phyloP scores from a whole-genome alignment of 202 grass and related monocot genomes.

The Hordeum pubiflorum region DNA sequence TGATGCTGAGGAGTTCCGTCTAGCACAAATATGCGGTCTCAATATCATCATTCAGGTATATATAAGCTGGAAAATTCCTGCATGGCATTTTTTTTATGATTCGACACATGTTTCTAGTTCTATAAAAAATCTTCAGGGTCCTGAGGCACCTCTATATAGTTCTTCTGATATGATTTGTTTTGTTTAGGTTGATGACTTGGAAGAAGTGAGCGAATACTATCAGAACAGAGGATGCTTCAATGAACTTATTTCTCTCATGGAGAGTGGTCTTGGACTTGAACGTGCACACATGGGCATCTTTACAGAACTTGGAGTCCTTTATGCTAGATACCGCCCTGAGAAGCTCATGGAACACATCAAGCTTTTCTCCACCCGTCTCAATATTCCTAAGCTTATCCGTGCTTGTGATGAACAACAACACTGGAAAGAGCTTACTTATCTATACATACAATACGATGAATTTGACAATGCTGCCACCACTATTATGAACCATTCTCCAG shows the following conservation, averaged over 20 bases:
- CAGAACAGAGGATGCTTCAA: slow-evolving; percentile 92
- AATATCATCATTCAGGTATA: slow-evolving; percentile 94
- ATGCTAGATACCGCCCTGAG: slow-evolving; percentile 83
- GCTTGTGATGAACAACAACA: slow-evolving; percentile 94
- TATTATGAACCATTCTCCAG: slow-evolving; percentile 98
- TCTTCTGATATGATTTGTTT: slow-evolving; percentile 13
- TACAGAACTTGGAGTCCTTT: slow-evolving; percentile 79
- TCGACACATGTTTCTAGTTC: neutral
- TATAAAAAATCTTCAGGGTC: neutral
- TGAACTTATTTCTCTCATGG: slow-evolving; percentile 92
- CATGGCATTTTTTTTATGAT: neutral
- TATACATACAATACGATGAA: slow-evolving; percentile 93
- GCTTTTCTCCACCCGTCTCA: slow-evolving; percentile 83
- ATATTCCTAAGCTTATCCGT: slow-evolving; percentile 93
- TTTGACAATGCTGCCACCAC: slow-evolving; percentile 94
- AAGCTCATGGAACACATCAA: slow-evolving; percentile 98
- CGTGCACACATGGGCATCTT: slow-evolving; percentile 90
- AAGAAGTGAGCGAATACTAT: slow-evolving; percentile 96
- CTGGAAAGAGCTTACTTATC: slow-evolving; percentile 88
- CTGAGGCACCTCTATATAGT: neutral
- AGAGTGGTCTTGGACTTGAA: slow-evolving; percentile 92
- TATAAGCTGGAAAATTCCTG: neutral
- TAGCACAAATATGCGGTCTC: slow-evolving; percentile 91
- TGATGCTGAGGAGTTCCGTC: slow-evolving; percentile 82
- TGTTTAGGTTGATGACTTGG: slow-evolving; percentile 82